Evolutionary conservation across 2,329 filamentous ascomycete genomes (phyloP).

Genomic region (Venturiaceae sp.): DNA sequence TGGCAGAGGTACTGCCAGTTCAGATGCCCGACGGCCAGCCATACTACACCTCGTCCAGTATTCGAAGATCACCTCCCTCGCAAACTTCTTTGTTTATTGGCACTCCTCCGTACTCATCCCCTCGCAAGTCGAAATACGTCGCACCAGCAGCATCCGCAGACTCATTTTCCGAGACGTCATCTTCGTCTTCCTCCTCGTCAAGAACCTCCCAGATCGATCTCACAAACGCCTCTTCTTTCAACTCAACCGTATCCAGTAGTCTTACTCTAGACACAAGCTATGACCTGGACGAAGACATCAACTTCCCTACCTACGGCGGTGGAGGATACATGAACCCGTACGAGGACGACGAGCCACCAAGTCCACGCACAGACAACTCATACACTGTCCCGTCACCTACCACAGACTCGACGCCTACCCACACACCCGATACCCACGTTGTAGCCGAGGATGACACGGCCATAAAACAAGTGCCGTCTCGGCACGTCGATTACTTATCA

Average conservation of each 20-base stretch:
- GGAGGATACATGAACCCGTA: background rate
- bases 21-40: conserved; percentile 32
- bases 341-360: conserved; percentile 23
- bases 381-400: conserved; percentile 43
- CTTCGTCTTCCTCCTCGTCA: conserved; percentile 15
- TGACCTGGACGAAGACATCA: conserved; percentile 35
- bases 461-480: conserved; percentile 62
- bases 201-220: conserved; percentile 18
- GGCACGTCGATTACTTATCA: conserved; percentile 92
- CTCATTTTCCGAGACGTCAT: conserved; percentile 19
- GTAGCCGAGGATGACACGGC: conserved; percentile 71
- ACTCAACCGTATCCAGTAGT: conserved; percentile 53
- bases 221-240: conserved; percentile 42
- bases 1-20: conserved; percentile 33
- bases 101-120: conserved; percentile 16
- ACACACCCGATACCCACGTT: conserved; percentile 43
- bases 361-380: conserved; percentile 28
- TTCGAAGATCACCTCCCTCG: conserved; percentile 31
- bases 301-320: background rate
- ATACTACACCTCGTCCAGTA: conserved; percentile 28
- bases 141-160: conserved; percentile 26
- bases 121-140: conserved; percentile 20
- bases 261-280: conserved; percentile 47
- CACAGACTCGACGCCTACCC: conserved; percentile 37
- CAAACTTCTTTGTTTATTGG: conserved; percentile 32